Base-by-base conservation (phyloP, 1,284 basidiomycete genomes). In the Sparassis latifolia region DNA sequence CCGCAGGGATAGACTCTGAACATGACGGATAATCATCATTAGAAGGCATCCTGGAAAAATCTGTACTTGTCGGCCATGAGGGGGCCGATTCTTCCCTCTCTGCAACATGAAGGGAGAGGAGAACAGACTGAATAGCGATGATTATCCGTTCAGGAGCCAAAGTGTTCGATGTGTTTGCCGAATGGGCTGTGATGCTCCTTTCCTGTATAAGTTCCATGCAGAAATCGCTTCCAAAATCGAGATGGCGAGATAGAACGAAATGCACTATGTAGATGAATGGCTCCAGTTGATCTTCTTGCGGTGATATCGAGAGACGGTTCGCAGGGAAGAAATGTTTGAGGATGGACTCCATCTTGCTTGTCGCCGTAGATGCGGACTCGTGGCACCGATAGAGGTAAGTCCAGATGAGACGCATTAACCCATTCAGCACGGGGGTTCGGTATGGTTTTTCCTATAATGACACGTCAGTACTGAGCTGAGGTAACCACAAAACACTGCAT, bases 321-420 rank as follows among this genome's bases (percentile, higher is more conserved):
- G 82, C 58, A 6, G 92, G 89, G 66, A 97, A 95, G 70, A 92
- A 86, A 49, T 84, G 75, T 53, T 85, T 88, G 52, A 96, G 67
- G 40, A 96, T 65, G 0, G 70, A 71, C 56, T 97, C 94, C 35
- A 98, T 71, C 59, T 89, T 91, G 42, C 83, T 75, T 5, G 84
- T 82, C 3, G 84, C 85, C 1, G 89, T 86, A 0, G 92, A 89
- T 3, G 80, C 75, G 10, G 89, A 79, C 65, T 97, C 95, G 55
- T 87, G 84, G 62, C 93, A 96, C 20, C 95, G 87, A 63, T 93
- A 95, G 28, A 97, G 75, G 67, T 97, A 98, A 0, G 93, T 91
- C 95, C 95, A 97, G 30, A 96, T 71, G 33, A 97, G 68, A 3
- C 93, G 85, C 52, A 93, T 68, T 50, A 91, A 82, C 2, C 90